Base-by-base conservation (phyloP, 208 protist species). In the Polymyxa betae region DNA sequence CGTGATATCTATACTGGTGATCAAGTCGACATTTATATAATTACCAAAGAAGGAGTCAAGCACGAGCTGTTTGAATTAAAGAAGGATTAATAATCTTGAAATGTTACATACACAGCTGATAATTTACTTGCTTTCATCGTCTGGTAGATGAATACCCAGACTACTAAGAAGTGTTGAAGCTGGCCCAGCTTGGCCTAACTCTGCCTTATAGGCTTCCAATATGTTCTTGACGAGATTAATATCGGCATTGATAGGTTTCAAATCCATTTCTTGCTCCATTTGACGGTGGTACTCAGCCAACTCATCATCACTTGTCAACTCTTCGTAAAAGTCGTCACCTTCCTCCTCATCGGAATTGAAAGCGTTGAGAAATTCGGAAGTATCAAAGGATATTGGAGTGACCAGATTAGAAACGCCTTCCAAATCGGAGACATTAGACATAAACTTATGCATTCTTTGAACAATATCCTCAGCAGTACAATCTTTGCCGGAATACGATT, bases 1-100 rank as follows among this genome's bases (percentile, higher is more conserved):
- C 94, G 98, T 43, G 98, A 99, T 92, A 99, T 99, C 60, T 95
- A 96, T 92, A 99, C 97, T 0, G 98, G 98, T 82, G 98, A 99
- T 93, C 93, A 93, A 40, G 96, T 98, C 0, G 92, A 97, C 44
- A 98, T 99, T 88, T 93, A 95, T 66, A 95, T 97, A 35, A 96
- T 99, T 93, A 88, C 82, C 40, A 88, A 29, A 35, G 77, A 91
- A 32, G 94, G 94, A 66, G 88, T 95, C n/a, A 77, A 72, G 77
- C 72, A 66, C 24, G 93, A 95, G 29, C 91, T 72, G 45, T 94
- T 94, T 60, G 45, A 91, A 0, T 90, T 95, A 38, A 93, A 94
- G 54, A 52, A 93, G 0, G 94, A 95, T 91, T 95, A 45, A 91
- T 60, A 29, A 60, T 24, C 12, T 5, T 60, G 24, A 60, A 60